Conservation (phyloP, 176 grass and related monocot species). For the Rhynchospora breviuscula region DNA sequence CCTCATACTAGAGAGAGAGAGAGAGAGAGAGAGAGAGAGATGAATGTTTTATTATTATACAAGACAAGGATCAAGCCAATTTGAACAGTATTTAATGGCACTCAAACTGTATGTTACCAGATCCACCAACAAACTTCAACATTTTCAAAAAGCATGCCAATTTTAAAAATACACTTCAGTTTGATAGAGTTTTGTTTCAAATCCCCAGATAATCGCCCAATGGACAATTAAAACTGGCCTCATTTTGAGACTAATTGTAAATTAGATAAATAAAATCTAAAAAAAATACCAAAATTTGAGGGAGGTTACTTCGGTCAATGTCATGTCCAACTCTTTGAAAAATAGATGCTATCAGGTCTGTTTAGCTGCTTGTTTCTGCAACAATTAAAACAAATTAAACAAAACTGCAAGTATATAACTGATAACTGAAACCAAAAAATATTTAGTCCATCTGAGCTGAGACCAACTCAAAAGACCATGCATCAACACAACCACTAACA, state of each 20-base stretch:
- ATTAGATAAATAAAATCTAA: background rate
- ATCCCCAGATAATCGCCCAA: background rate
- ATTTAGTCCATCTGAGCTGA: background rate
- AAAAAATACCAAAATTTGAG: conserved; percentile 80
- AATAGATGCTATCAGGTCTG: conserved; percentile 82
- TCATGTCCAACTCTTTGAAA: conserved; percentile 74
- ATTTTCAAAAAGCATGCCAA: background rate
- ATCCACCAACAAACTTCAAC: background rate
- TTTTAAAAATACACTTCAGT: background rate
- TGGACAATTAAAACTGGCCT: background rate
- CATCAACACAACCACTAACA: background rate
- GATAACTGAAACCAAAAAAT: background rate
- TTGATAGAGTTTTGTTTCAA: background rate
- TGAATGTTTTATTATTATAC: conserved; percentile 11
- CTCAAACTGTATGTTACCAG: background rate
- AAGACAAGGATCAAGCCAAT: background rate
- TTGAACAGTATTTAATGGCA: background rate
- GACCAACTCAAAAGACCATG: background rate
- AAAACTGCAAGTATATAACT: background rate
- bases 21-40: background rate
- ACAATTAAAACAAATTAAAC: conserved; percentile 15
- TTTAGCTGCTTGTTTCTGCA: conserved; percentile 63
- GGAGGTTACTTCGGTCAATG: conserved; percentile 78
- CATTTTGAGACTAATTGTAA: background rate
- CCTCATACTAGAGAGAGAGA: conserved; percentile 56